Base-by-base conservation (phyloP, 345 rosid species). In the Mercurialis annua region DNA sequence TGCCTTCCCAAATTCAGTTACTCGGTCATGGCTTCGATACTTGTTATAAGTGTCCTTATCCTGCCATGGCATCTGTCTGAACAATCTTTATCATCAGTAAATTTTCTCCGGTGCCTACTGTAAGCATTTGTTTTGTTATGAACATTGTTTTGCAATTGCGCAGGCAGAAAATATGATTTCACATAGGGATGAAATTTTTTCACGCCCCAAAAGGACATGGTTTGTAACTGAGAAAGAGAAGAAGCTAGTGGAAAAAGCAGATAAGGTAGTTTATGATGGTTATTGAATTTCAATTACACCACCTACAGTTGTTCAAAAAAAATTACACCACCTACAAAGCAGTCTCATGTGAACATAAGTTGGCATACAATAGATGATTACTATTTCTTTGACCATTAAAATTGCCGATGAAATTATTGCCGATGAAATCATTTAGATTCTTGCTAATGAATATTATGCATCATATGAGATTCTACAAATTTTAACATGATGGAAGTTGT, bases 171-270 rank as follows among this genome's bases (percentile, higher is more conserved):
- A 91, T 78, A 82, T 91, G 96, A 90, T 91, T 54, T 75, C 81
- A 26, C 90, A 91, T 36, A 86, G 74, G 75, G 99, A 94, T 73
- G 97, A 87, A 74, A 94, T 94, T 66, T 87, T 72, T 73, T 69
- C 97, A 36, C 98, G 97, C 36, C 96, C 99, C 27, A 89, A 89
- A 80, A 87, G 84, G 70, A 91, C 97, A 18, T 94, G 99, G 99
- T 89, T 89, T 83, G 71, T 81, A 70, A 87, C 98, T 20, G 92
- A 86, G 72, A 94, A 83, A 82, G 90, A 94, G 84, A 94, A 94
- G 83, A 89, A 76, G 72, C 83, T 84, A 34, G 85, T 76, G 24
- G 92, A 87, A 5, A 78, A 89, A 65, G 78, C 84, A 60, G 82
- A 84, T 20, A 91, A 88, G 92, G 96, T 91, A 76, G 36, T 73